A percentile compares a stretch with the other conserved stretches of the same genome.
phyloP scores from a whole-genome alignment of 257 asterid genomes.

The Fraxinus excelsior region DNA sequence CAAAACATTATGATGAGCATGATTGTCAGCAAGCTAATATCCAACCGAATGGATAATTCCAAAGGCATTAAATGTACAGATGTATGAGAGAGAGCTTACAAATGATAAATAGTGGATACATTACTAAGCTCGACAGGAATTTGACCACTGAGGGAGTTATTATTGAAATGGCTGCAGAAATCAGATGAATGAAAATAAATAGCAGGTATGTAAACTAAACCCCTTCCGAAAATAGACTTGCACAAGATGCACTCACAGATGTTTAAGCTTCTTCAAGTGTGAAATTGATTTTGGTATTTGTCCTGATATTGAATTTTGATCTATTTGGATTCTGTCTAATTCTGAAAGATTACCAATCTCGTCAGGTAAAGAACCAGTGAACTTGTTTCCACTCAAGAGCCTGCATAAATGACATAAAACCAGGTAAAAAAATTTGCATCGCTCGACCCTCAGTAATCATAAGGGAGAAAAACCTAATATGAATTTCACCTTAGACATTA shows the following conservation, averaged over 20 bases:
- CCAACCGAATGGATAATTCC: not conserved
- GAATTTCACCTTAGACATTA: no score
- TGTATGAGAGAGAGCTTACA: conserved; percentile 30
- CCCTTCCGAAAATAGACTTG: not conserved
- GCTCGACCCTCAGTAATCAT: not conserved
- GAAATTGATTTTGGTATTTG: conserved; percentile 40
- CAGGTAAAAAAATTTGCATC: not conserved
- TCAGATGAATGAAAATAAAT: conserved; percentile 2
- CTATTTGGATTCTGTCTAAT: conserved; percentile 49
- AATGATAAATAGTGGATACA: conserved; percentile 39
- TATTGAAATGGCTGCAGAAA: conserved; percentile 51
- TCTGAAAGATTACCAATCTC: conserved; percentile 46
- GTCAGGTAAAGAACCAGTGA: conserved; percentile 45
- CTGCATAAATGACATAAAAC: conserved; percentile 29
- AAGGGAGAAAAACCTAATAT: not conserved
- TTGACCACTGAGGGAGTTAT: conserved; percentile 53
- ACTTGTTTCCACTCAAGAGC: conserved; percentile 47
- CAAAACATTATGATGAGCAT: not conserved
- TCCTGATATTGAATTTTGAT: conserved; percentile 47
- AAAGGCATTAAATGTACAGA: not conserved
- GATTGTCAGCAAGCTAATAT: not conserved
- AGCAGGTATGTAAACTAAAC: not conserved
- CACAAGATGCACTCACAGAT: conserved; percentile 34
- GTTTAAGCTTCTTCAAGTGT: conserved; percentile 36
- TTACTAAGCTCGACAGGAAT: conserved; percentile 42